Evolutionary conservation across 2,329 filamentous ascomycete genomes (phyloP).

Genomic region (Fusarium haematococcum): DNA sequence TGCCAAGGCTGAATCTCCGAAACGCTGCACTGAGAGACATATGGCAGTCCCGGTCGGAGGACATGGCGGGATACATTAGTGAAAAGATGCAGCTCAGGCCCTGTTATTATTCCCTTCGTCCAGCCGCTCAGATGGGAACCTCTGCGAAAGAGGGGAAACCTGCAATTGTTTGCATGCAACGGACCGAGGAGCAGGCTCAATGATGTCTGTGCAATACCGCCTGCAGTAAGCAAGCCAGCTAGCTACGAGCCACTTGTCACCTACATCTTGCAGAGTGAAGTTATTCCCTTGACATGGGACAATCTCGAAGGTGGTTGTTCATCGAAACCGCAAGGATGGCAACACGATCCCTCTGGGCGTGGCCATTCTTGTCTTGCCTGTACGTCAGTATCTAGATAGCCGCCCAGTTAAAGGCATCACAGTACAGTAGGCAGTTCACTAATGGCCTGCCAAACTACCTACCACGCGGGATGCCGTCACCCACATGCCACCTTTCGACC

Average conservation of each 20-base stretch:
- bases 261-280: neutral
- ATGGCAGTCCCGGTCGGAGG: neutral
- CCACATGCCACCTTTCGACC: conserved; percentile 39
- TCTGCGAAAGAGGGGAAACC: conserved; percentile 16
- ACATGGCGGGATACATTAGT: neutral
- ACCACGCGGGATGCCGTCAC: conserved; percentile 34
- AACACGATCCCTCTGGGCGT: neutral
- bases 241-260: neutral
- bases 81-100: neutral
- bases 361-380: neutral
- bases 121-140: conserved; percentile 21
- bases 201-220: conserved; percentile 22
- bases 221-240: conserved; percentile 14
- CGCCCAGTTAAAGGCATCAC: neutral
- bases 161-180: conserved; percentile 9
- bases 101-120: conserved; percentile 26
- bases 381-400: neutral
- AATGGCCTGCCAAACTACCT: conserved; percentile 11
- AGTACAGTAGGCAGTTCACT: neutral
- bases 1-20: neutral
- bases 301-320: neutral
- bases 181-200: conserved; percentile 7
- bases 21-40: neutral
- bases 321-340: neutral
- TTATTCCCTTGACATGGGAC: neutral